Evolutionary conservation across 139 green algal genomes (phyloP).

Genomic region (Microglena sp.): DNA sequence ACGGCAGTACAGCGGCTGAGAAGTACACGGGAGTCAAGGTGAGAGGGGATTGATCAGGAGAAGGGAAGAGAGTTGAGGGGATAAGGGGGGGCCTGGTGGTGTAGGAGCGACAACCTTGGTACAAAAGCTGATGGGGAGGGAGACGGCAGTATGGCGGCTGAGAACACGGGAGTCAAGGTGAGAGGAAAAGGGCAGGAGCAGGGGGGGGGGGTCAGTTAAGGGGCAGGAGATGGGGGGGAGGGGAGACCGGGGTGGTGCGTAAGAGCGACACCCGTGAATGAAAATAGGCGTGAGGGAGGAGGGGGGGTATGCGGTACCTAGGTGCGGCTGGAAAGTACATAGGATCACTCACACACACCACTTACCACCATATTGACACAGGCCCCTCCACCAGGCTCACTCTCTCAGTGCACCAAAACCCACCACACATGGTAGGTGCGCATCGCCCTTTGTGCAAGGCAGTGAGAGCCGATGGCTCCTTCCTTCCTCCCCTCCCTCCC

Average conservation of each 20-base stretch:
- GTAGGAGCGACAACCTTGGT: constrained; percentile 19
- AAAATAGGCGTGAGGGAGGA: background rate
- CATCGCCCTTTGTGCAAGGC: too few relatives aligned
- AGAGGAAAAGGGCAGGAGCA: too few relatives aligned
- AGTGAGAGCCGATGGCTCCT: too few relatives aligned
- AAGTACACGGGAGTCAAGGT: constrained; percentile 84
- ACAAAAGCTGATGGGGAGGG: background rate
- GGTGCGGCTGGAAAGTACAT: too few relatives aligned
- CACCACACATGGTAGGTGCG: too few relatives aligned
- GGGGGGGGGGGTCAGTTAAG: too few relatives aligned
- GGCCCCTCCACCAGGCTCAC: too few relatives aligned
- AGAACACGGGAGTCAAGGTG: constrained; percentile 82
- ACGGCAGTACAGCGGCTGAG: constrained; percentile 29
- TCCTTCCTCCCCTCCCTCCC: too few relatives aligned
- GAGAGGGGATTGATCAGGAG: too few relatives aligned
- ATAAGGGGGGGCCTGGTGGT: constrained; percentile 39
- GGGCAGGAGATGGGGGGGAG: constrained; percentile 75
- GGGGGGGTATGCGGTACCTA: constrained; percentile 2
- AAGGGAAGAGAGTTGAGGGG: constrained; percentile 77
- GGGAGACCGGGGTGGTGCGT: constrained; percentile 35
- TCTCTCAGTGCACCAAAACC: too few relatives aligned
- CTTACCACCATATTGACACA: too few relatives aligned
- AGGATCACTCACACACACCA: too few relatives aligned
- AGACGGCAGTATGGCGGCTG: constrained; percentile 20
- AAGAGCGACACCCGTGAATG: constrained; percentile 13